Percentiles rank a stretch among this genome's conserved stretches.
These are phyloP conservation scores for Boletus tomentosulus DNA, from an alignment of 768 basidiomycete genomes.

Conservation along the genomic window DNA sequence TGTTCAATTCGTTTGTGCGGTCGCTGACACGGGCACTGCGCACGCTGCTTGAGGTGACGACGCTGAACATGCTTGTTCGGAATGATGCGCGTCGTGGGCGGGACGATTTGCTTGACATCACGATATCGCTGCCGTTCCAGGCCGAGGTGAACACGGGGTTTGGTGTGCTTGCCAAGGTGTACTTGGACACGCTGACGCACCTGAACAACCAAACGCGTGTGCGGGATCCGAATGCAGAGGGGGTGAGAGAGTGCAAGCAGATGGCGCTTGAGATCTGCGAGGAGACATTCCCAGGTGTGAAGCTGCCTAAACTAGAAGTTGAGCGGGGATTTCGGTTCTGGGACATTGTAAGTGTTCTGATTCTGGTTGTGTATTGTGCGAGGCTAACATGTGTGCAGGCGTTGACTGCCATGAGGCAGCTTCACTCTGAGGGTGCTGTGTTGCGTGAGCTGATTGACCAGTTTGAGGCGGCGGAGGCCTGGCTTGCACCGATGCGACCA, in stretches of 20 bases:
- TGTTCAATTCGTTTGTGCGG: conserved; percentile 97
- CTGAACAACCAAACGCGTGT: conserved; percentile 78
- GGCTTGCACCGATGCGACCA: conserved; percentile 89
- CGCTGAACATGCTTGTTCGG: conserved; percentile 89
- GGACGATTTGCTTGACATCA: conserved; percentile 90
- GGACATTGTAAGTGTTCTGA: conserved; percentile 74
- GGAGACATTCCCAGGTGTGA: conserved; percentile 91
- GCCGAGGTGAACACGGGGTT: conserved; percentile 97
- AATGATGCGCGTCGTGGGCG: conserved; percentile 81
- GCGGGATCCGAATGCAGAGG: conserved; percentile 71
- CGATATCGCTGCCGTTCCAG: conserved; percentile 91
- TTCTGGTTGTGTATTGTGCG: conserved; percentile 7
- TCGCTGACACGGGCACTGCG: conserved; percentile 88
- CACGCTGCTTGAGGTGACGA: conserved; percentile 84
- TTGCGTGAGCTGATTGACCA: conserved; percentile 86
- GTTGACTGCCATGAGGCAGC: conserved; percentile 83
- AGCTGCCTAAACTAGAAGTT: conserved; percentile 80
- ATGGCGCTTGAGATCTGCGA: conserved; percentile 91
- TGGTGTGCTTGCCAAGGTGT: conserved; percentile 95
- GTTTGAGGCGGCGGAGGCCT: conserved; percentile 93
- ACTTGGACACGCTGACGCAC: conserved; percentile 88
- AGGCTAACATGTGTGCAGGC: conserved; percentile 47
- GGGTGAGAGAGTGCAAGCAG: conserved; percentile 77
- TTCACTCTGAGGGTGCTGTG: conserved; percentile 80
- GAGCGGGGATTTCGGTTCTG: conserved; percentile 98